Evolutionary conservation across 176 grass and related monocot species (phyloP).

Genomic region (Canna indica): DNA sequence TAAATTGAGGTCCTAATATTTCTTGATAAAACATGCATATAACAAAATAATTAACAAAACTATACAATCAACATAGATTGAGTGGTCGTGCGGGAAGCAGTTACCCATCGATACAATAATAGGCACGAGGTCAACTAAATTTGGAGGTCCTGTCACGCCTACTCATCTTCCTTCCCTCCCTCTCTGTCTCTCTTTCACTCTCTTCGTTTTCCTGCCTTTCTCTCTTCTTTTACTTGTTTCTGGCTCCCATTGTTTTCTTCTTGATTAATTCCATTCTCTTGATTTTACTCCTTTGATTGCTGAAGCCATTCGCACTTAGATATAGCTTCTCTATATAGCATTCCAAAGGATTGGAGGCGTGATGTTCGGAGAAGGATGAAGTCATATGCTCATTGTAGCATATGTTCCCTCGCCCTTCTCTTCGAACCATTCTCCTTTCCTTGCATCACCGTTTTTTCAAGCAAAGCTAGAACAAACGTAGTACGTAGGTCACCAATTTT

Average conservation of each 20-base stretch:
- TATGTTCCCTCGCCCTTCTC: slow-evolving; percentile 16
- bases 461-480: neutral
- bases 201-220: neutral
- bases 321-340: neutral
- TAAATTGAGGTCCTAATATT: no score
- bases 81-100: neutral
- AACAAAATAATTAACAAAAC: no score
- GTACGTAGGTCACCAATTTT: no score
- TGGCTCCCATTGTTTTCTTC: no score
- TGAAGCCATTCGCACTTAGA: neutral
- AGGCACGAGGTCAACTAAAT: neutral
- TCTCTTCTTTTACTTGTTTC: neutral
- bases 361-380: slow-evolving; percentile 13
- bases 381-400: neutral
- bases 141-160: neutral
- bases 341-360: neutral
- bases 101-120: neutral
- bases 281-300: neutral
- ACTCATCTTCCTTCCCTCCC: neutral
- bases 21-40: no score
- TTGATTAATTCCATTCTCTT: neutral
- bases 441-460: neutral
- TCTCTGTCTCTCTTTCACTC: neutral
- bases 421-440: neutral
- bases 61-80: no score